These are phyloP conservation scores for Colletotrichum sp. DNA, from an alignment of 2,329 filamentous ascomycete species.

Conservation along the genomic window DNA sequence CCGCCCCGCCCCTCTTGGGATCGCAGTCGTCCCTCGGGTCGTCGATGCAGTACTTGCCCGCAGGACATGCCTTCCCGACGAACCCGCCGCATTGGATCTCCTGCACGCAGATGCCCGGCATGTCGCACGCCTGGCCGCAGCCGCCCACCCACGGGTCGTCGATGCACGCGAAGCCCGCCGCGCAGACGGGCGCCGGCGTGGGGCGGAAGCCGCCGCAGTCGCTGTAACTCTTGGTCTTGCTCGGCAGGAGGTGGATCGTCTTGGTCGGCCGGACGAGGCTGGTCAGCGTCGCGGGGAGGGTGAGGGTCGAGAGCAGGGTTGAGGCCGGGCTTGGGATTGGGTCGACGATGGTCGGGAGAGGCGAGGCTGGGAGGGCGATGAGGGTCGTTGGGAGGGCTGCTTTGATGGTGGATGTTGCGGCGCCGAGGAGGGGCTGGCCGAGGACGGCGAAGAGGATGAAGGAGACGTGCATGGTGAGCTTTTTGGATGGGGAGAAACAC, in stretches of 20 bases:
- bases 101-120: conserved; percentile 35
- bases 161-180: conserved; percentile 28
- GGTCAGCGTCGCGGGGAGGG: not conserved
- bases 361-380: not conserved
- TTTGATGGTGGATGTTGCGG: not conserved
- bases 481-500: not conserved
- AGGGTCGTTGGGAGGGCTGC: not conserved
- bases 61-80: conserved; percentile 27
- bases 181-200: conserved; percentile 29
- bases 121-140: conserved; percentile 40
- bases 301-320: not conserved
- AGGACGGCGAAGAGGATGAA: not conserved
- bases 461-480: not conserved
- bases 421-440: not conserved
- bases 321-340: not conserved
- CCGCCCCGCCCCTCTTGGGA: conserved; percentile 29
- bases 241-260: not conserved
- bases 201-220: conserved; percentile 35
- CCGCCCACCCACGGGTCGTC: conserved; percentile 35
- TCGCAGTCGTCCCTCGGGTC: conserved; percentile 30
- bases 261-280: not conserved
- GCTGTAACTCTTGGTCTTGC: conserved; percentile 26
- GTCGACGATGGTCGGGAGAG: not conserved
- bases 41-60: conserved; percentile 32
- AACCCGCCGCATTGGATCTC: conserved; percentile 30